A percentile compares a stretch with the other conserved stretches of the same genome.
These are phyloP conservation scores for Globomyces sp. DNA, from an alignment of 371 early-diverging fungal genomes.

Conservation along the genomic window DNA sequence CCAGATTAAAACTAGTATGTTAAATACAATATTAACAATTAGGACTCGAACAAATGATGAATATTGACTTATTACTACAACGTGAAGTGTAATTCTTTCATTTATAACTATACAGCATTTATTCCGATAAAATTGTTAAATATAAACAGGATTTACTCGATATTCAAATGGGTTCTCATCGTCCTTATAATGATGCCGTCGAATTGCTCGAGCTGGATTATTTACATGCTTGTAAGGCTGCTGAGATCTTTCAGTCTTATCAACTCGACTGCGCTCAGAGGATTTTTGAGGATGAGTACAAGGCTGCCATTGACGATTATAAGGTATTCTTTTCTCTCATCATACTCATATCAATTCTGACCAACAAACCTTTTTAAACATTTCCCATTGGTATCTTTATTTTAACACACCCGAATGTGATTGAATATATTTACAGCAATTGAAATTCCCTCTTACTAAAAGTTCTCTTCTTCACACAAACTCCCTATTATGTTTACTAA, in stretches of 20 bases:
- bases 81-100: too few species aligned
- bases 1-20: too few species aligned
- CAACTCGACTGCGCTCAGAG: constrained; percentile 13
- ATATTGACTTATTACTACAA: too few species aligned
- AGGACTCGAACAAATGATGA: too few species aligned
- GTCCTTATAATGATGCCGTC: constrained; percentile 1
- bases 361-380: too few species aligned
- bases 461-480: too few species aligned
- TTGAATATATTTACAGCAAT: too few species aligned
- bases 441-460: too few species aligned
- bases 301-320: constrained; percentile 5
- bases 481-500: not conserved
- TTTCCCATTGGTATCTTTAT: too few species aligned
- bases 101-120: not conserved
- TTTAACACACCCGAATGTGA: too few species aligned
- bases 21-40: too few species aligned
- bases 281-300: constrained; percentile 1
- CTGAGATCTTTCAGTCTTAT: constrained; percentile 11
- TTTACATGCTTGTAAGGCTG: not conserved
- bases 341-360: too few species aligned
- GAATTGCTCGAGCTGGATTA: constrained; percentile 12
- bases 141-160: not conserved
- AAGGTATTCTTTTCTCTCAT: not conserved
- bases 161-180: constrained; percentile 1
- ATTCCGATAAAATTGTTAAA: not conserved